phyloP scores from a whole-genome alignment of 148 eudicot species.

The Arctostaphylos glauca region DNA sequence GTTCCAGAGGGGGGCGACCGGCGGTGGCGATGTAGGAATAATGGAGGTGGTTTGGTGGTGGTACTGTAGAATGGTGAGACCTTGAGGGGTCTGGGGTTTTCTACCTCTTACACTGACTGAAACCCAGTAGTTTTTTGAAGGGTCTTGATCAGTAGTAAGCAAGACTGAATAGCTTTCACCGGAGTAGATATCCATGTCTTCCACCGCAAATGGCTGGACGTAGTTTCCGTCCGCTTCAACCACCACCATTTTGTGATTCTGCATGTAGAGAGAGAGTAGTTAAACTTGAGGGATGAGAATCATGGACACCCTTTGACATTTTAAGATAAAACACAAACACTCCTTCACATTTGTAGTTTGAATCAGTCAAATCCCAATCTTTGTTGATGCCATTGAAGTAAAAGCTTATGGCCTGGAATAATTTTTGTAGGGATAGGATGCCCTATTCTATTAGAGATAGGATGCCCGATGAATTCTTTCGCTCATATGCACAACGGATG shows the following conservation, averaged over 20 bases:
- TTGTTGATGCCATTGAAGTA: too few relatives aligned
- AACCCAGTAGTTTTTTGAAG: slow-evolving; percentile 66
- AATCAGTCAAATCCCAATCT: not conserved
- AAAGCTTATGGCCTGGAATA: too few relatives aligned
- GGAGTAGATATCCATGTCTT: slow-evolving; percentile 79
- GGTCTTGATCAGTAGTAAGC: slow-evolving; percentile 56
- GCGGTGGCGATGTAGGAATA: slow-evolving; percentile 54
- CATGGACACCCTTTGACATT: not conserved
- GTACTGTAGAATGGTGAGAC: slow-evolving; percentile 64
- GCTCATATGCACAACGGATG: too few relatives aligned
- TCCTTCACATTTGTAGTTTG: not conserved
- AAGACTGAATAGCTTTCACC: slow-evolving; percentile 88
- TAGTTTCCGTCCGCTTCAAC: slow-evolving; percentile 95
- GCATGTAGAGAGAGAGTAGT: not conserved
- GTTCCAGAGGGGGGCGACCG: slow-evolving; percentile 56
- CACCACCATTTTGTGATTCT: slow-evolving; percentile 73
- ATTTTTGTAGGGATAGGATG: too few relatives aligned
- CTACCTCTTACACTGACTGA: slow-evolving; percentile 70
- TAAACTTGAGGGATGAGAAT: not conserved
- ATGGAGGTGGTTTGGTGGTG: slow-evolving; percentile 23
- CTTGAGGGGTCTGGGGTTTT: slow-evolving; percentile 65
- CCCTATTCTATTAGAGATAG: too few relatives aligned
- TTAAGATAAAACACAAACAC: too few relatives aligned
- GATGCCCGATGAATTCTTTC: too few relatives aligned
- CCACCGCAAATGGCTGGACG: slow-evolving; percentile 49